Conservation (phyloP, 2,329 filamentous ascomycete genomes). For the Sclerotinia sclerotiorum region DNA sequence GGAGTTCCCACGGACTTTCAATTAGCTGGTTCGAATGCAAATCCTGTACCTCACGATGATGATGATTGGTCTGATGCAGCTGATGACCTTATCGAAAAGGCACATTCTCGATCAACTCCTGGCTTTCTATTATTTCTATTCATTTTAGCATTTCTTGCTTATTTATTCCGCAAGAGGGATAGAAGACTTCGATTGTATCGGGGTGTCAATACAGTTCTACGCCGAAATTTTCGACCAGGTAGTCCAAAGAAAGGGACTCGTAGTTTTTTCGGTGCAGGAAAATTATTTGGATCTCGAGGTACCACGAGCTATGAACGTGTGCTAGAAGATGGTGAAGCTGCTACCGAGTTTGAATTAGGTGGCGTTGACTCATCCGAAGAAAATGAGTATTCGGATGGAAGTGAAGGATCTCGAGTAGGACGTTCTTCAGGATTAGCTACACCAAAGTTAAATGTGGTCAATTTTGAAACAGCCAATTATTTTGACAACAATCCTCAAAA, state of each 20-base stretch:
- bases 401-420: constrained; percentile 55
- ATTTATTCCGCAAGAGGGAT: constrained; percentile 77
- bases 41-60: constrained; percentile 44
- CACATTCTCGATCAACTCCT: constrained; percentile 67
- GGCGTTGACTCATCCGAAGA: constrained; percentile 61
- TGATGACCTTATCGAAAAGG: constrained; percentile 62
- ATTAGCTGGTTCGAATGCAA: constrained; percentile 63
- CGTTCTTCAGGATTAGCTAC: constrained; percentile 67
- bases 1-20: constrained; percentile 75
- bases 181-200: constrained; percentile 62
- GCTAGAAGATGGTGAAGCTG: constrained; percentile 72
- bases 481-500: constrained; percentile 33
- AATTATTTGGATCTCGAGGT: constrained; percentile 62
- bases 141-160: constrained; percentile 66
- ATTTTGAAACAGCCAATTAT: constrained; percentile 46
- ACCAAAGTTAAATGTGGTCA: constrained; percentile 57
- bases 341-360: constrained; percentile 73
- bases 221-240: constrained; percentile 48
- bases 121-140: constrained; percentile 76
- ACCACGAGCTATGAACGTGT: constrained; percentile 74
- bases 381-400: constrained; percentile 63
- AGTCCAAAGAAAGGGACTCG: constrained; percentile 49
- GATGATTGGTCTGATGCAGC: constrained; percentile 56
- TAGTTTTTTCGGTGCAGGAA: constrained; percentile 54
- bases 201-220: constrained; percentile 49